Conservation (phyloP, 192 early-diverging fungal species). For the Coemansia sp. region DNA sequence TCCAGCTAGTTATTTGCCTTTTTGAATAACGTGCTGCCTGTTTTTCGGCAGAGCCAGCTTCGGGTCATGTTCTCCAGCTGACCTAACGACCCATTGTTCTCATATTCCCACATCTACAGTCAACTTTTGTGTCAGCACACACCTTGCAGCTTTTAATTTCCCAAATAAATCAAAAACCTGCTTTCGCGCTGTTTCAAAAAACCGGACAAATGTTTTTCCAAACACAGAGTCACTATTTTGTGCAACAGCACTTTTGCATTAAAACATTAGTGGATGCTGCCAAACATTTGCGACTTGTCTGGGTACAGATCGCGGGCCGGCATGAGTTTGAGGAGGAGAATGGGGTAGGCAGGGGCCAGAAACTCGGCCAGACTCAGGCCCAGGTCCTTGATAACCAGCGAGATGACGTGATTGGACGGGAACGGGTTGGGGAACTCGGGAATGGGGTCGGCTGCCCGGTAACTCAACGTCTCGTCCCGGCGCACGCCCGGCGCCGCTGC, state of each 20-base stretch:
- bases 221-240: too few relatives aligned
- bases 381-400: constrained; percentile 31
- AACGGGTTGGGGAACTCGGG: constrained; percentile 50
- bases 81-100: too few relatives aligned
- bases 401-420: constrained; percentile 32
- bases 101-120: too few relatives aligned
- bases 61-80: too few relatives aligned
- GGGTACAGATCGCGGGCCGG: constrained; percentile 14
- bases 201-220: too few relatives aligned
- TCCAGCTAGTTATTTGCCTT: not conserved
- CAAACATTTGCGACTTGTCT: constrained; percentile 5
- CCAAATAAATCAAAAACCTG: too few relatives aligned
- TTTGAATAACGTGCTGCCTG: too few relatives aligned
- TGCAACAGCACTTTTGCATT: too few relatives aligned
- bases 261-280: not conserved
- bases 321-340: constrained; percentile 35
- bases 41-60: too few relatives aligned
- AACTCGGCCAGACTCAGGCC: constrained; percentile 40
- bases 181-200: too few relatives aligned
- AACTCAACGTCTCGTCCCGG: constrained; percentile 44
- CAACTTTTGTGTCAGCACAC: too few relatives aligned
- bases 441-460: constrained; percentile 33
- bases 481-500: constrained; percentile 6
- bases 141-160: too few relatives aligned
- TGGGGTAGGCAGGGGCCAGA: constrained; percentile 32